phyloP scores from a whole-genome alignment of 2,329 filamentous ascomycete species.

The Chaetothyriales sp. region DNA sequence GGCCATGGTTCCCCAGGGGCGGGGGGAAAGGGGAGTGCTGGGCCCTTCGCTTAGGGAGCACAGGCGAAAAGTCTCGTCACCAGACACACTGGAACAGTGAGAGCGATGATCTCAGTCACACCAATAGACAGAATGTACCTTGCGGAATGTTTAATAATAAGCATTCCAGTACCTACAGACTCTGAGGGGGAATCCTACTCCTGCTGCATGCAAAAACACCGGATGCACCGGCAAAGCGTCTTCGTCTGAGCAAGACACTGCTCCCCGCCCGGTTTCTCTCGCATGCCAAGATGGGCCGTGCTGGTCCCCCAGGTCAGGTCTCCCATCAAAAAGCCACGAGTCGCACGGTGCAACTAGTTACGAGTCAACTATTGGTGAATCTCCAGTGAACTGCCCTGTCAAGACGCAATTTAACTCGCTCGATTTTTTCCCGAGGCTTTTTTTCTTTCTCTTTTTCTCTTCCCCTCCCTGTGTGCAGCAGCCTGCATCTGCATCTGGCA shows the following conservation, averaged over 20 bases:
- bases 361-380: too few relatives aligned
- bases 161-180: not conserved
- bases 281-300: not conserved
- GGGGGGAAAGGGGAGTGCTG: too few relatives aligned
- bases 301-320: not conserved
- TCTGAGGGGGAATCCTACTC: not conserved
- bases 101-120: not conserved
- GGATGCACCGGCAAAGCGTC: not conserved
- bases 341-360: not conserved
- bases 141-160: not conserved
- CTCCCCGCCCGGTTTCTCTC: not conserved
- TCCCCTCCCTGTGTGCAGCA: not conserved
- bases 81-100: not conserved
- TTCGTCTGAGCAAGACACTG: not conserved
- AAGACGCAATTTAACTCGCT: too few relatives aligned
- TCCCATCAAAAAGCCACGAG: not conserved
- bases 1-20: too few relatives aligned
- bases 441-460: not conserved
- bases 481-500: not conserved
- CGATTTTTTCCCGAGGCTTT: not conserved
- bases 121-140: not conserved
- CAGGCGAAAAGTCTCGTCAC: not conserved
- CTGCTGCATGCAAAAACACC: not conserved
- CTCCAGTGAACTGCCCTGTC: too few relatives aligned
- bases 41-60: not conserved